Evolutionary conservation across 129 eudicot genomes (phyloP), one percentile per base, ranked within the genome.

Genomic region (Chrysanthemum lavandulifolium): DNA sequence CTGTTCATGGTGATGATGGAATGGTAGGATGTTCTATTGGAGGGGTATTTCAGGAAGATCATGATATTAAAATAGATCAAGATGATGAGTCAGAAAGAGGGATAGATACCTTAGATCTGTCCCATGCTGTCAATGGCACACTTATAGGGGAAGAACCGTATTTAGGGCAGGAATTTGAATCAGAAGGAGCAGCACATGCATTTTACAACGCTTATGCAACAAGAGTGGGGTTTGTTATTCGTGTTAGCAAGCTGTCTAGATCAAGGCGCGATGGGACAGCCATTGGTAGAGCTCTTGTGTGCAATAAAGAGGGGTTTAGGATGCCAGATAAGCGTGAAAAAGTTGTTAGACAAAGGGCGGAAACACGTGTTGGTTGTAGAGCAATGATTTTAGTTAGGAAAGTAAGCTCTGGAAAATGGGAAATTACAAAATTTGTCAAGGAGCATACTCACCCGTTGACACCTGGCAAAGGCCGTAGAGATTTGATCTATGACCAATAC

Each of bases 261-360:
- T 91, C 97, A 59, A 88, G 95, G 80, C 96, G 97, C 43, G 97
- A 91, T 86, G 96, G 97, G 19, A 73, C 92, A 0, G 90, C 96
- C 10, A 91, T 91, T 51, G 97, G 97, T 16, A 78, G 97, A 69
- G 89, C 97, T 27, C 86, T 91, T 69, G 97, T 91, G 58, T 91
- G 97, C 77, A 91, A 91, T 29, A 91, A 88, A 88, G 97, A 91
- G 81, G 97, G 97, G n/a, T 91, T 80, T 54, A 73, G 92, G 68
- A 82, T 86, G 89, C 88, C 95, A 6, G 97, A 88, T 80, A 91
- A 86, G 74, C 91, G 96, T 29, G 97, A 91, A 61, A 91, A 91
- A 56, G 79, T 91, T 61, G 89, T 91, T 27, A 29, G 97, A 77
- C 97, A 88, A 76, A 88, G 97, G 82, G 92, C 86, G 1, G 97